These are phyloP conservation scores for Arabis alpina DNA, from an alignment of 345 rosid genomes.

Conservation along the genomic window DNA sequence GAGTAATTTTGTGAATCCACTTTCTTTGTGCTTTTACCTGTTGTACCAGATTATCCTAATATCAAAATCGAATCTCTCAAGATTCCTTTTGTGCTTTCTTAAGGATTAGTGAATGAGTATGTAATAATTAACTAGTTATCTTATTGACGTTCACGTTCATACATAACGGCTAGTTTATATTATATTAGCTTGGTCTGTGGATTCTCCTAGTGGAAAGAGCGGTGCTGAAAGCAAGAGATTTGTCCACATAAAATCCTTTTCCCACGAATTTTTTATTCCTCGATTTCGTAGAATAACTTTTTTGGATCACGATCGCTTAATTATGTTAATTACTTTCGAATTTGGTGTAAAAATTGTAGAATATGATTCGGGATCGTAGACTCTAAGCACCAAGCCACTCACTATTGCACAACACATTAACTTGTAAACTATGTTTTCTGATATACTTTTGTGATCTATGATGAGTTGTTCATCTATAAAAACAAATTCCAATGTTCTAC, in stretches of 20 bases:
- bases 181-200: slow-evolving; percentile 14
- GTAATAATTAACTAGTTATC: slow-evolving; percentile 31
- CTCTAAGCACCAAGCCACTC: not conserved
- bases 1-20: slow-evolving; percentile 26
- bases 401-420: not conserved
- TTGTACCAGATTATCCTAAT: slow-evolving; percentile 7
- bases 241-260: slow-evolving; percentile 19
- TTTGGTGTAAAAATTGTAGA: not conserved
- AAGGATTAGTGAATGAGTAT: slow-evolving; percentile 23
- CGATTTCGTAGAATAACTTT: not conserved
- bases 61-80: slow-evolving; percentile 17
- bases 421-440: not conserved
- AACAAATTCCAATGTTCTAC: no score
- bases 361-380: not conserved
- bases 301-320: slow-evolving; percentile 17
- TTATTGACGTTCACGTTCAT: slow-evolving; percentile 26
- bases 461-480: not conserved
- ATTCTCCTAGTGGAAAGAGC: slow-evolving; percentile 33
- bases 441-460: not conserved
- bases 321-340: not conserved
- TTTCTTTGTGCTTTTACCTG: slow-evolving; percentile 14
- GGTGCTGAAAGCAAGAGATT: slow-evolving; percentile 45
- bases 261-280: not conserved
- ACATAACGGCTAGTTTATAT: slow-evolving; percentile 37
- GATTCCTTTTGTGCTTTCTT: slow-evolving; percentile 29